These are phyloP conservation scores for Urtica urens DNA, from an alignment of 306 rosid genomes.

Conservation along the genomic window DNA sequence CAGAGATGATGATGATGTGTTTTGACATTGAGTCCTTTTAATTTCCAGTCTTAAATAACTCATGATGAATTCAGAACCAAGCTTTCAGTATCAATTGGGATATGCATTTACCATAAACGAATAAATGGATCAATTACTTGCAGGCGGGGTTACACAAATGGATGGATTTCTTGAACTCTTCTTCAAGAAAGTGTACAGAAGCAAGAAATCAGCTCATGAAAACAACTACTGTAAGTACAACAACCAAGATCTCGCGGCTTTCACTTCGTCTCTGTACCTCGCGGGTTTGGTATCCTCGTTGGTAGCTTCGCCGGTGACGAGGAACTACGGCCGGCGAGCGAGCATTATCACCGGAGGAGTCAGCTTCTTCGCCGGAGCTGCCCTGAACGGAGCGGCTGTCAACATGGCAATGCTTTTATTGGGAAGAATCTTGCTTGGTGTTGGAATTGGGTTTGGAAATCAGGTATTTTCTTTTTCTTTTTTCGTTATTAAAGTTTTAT, in stretches of 20 bases:
- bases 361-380: slow-evolving; percentile 63
- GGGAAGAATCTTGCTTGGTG: slow-evolving; percentile 86
- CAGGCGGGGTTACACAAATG: slow-evolving; percentile 96
- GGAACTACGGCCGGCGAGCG: slow-evolving; percentile 53
- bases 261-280: slow-evolving; percentile 78
- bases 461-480: slow-evolving; percentile 48
- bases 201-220: slow-evolving; percentile 59
- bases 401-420: slow-evolving; percentile 60
- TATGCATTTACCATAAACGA: too few species aligned
- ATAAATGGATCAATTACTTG: not conserved
- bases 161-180: slow-evolving; percentile 63
- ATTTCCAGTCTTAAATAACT: too few species aligned
- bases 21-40: too few species aligned
- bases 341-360: slow-evolving; percentile 69
- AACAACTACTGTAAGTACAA: slow-evolving; percentile 86
- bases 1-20: not conserved
- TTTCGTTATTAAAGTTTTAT: too few species aligned
- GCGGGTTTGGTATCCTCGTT: slow-evolving; percentile 76
- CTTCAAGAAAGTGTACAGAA: slow-evolving; percentile 51
- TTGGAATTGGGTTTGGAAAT: slow-evolving; percentile 92
- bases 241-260: slow-evolving; percentile 76
- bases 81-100: too few species aligned
- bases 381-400: slow-evolving; percentile 52
- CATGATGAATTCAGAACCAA: too few species aligned
- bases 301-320: slow-evolving; percentile 67